Conservation (phyloP, 495 filamentous ascomycete genomes). For the Talaromyces thailandensis region DNA sequence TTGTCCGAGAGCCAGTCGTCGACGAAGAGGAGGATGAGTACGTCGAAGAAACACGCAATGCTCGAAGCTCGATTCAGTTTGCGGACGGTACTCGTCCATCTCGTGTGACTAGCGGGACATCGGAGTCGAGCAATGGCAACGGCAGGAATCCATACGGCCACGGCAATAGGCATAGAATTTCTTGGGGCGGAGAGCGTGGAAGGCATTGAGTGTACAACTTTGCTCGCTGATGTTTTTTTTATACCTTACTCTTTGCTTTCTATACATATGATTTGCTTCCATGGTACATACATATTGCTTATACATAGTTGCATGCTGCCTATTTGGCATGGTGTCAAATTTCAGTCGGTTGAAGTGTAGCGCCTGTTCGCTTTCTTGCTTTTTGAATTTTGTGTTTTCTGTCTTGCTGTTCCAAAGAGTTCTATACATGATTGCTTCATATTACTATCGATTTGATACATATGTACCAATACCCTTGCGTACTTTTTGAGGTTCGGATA, state of each 20-base stretch:
- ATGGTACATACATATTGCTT: not conserved
- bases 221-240: not conserved
- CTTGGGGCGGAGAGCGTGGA: conserved; percentile 24
- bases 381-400: not conserved
- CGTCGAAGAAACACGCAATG: conserved; percentile 12
- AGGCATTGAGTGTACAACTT: conserved; percentile 3
- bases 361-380: conserved; percentile 16
- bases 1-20: conserved; percentile 17
- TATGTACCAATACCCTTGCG: no score
- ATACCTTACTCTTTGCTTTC: not conserved
- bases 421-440: not conserved
- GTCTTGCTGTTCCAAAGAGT: not conserved
- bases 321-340: no score
- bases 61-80: conserved; percentile 22
- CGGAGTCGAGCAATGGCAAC: conserved; percentile 19
- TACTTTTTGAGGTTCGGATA: no score
- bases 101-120: not conserved
- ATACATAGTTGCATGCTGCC: not conserved
- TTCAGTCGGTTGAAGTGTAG: not conserved
- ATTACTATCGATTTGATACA: no score
- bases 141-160: conserved; percentile 5
- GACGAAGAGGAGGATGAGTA: conserved; percentile 27
- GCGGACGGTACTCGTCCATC: conserved; percentile 21
- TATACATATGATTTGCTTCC: not conserved
- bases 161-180: conserved; percentile 7